Evolutionary conservation across 805 yeast genomes (phyloP), one percentile per base, ranked within the genome.

Genomic region (Saturnispora quitensis): DNA sequence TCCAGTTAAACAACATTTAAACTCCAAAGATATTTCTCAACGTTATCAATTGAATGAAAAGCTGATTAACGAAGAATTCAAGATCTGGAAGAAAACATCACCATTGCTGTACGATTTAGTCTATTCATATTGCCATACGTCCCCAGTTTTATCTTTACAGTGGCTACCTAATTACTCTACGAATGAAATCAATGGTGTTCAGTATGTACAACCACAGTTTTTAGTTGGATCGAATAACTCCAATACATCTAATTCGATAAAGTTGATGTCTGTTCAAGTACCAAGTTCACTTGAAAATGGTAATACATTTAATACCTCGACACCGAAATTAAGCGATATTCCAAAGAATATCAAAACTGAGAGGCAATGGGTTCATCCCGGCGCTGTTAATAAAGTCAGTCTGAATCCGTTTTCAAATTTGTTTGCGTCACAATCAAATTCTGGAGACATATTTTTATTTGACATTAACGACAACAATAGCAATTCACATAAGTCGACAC

Each of bases 71-170:
- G 95, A 86, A 66, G 93, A 86, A 68, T 85, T 76, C 72, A 80
- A 80, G 59, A 77, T 82, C 53, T 88, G 96, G 96, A 88, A 87
- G 64, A 86, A 87, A 61, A 78, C 91, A 2, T 83, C 86, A 13
- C 95, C 95, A 3, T 71, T 86, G 57, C 70, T 88, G 54, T 88
- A 88, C 66, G 86, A 83, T 58, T 76, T 84, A 55, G 71, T 88
- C 45, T 82, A 85, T 55, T 84, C 93, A 3, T 77, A 76, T 46
- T 80, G 84, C 8, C 69, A 82, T 25, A 76, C 80, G 49, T 82
- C 82, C 78, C 95, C 95, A 1, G 79, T 88, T 15, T 67, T 86
- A 54, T 73, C 89, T 0, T 75, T 85, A 17, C 79, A 82, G 57
- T 86, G 89, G 81, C 69, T 85, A 35, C 84, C 86, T 1, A 76